Base-by-base conservation (phyloP, 106 monocot genomes). In the Dendrobium catenatum region DNA sequence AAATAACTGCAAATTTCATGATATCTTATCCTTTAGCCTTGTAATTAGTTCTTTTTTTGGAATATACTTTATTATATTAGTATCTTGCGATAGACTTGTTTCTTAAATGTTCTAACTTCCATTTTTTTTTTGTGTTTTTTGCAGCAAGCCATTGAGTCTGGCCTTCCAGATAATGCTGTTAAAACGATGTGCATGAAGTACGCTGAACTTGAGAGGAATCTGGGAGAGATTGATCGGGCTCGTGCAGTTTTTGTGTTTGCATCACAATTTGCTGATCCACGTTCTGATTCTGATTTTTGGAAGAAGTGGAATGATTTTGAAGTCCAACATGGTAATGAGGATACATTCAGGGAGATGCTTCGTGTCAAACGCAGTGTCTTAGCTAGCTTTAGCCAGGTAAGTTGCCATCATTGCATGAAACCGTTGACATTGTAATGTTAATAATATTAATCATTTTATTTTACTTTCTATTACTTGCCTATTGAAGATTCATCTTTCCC, bases 111-210 rank as follows among this genome's bases (percentile, higher is more conserved):
- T 20, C 77, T 70, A 33, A 70, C 8, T 9, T 66, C 17, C 6
- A 78, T 1, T 64, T 33, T 26, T 26, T 55, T 51, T 11, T 81
- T 43, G 18, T 67, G 59, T 22, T 54, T 83, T 64, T 80, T 88
- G 75, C 79, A 99, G 99, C 95, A 95, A 95, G 95, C 99, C 20
- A 99, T 99, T 47, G 99, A 99, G 80, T 92, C 99, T 56, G 99
- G 93, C 51, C 93, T 99, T 51, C 95, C 99, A 37, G 89, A 91
- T 67, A 91, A 82, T 40, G 95, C 93, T 82, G 91, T 88, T 9
- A 95, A 90, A 78, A 81, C 87, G 43, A 99, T 99, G 99, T 93
- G 91, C 83, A 77, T 93, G 83, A 99, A 90, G 78, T 99, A 93
- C 75, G 99, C 99, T 26, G 99, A 99, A 77, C 95, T 99, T 58